Evolutionary conservation across 805 yeast species (phyloP).

Genomic region (Priceomyces haplophilus): DNA sequence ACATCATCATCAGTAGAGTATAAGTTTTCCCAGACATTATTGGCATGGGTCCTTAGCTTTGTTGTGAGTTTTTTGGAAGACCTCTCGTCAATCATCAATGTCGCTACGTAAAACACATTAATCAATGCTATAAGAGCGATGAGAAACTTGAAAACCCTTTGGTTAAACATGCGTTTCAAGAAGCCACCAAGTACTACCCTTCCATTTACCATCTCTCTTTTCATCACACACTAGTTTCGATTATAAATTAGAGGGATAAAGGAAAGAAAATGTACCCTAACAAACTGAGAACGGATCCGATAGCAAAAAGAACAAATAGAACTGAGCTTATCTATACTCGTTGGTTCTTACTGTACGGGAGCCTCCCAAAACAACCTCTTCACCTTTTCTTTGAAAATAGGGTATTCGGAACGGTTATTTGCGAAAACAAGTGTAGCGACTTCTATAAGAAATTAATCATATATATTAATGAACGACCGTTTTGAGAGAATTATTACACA

Average conservation of each 20-base stretch:
- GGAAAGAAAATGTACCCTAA: too few relatives aligned
- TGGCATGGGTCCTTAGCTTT: constrained; percentile 13
- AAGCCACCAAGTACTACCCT: constrained; percentile 7
- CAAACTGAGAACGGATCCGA: too few relatives aligned
- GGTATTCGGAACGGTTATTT: too few relatives aligned
- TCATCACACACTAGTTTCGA: neutral
- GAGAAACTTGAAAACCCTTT: constrained; percentile 16
- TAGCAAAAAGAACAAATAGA: neutral
- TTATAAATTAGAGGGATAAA: too few relatives aligned
- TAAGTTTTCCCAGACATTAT: constrained; percentile 12
- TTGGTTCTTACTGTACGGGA: too few relatives aligned
- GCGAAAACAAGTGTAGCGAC: too few relatives aligned
- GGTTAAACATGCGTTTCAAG: constrained; percentile 11
- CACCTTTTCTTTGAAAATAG: too few relatives aligned
- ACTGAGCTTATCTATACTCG: too few relatives aligned
- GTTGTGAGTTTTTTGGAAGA: constrained; percentile 8
- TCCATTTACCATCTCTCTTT: constrained; percentile 2
- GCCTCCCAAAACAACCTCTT: too few relatives aligned
- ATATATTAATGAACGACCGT: neutral
- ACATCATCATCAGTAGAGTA: neutral
- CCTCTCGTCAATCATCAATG: constrained; percentile 15
- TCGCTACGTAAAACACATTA: constrained; percentile 17
- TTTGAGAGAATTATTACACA: neutral
- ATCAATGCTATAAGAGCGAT: constrained; percentile 15
- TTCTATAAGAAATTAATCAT: too few relatives aligned